Conservation (phyloP, 2,329 filamentous ascomycete species). For the Pseudogymnoascus sp. region DNA sequence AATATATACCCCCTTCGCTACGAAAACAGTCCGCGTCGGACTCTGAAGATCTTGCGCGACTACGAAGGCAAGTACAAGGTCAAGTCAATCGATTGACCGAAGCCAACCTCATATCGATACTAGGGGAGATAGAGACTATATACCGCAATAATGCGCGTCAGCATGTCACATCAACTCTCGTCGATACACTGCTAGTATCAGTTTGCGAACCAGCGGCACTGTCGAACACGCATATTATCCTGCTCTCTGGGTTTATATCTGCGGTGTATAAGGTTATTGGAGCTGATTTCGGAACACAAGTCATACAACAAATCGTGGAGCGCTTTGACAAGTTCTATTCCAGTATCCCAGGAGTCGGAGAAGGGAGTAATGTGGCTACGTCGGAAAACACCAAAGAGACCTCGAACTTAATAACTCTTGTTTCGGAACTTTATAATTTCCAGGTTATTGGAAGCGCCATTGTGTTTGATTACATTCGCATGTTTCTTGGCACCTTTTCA, state of each 20-base stretch:
- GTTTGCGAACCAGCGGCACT: constrained; percentile 70
- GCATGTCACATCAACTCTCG: constrained; percentile 72
- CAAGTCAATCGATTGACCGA: constrained; percentile 89
- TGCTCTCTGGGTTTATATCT: constrained; percentile 82
- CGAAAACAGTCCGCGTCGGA: constrained; percentile 55
- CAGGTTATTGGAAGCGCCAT: constrained; percentile 75
- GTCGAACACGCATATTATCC: constrained; percentile 81
- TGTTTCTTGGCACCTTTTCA: constrained; percentile 64
- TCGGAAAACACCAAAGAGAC: constrained; percentile 46
- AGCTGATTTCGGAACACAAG: constrained; percentile 79
- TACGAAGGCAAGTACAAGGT: constrained; percentile 77
- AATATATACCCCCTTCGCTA: constrained; percentile 86
- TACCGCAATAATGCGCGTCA: constrained; percentile 82
- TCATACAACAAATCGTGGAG: constrained; percentile 69
- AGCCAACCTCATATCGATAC: constrained; percentile 75
- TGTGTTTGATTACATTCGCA: constrained; percentile 82
- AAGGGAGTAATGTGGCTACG: constrained; percentile 21
- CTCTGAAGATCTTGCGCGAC: constrained; percentile 55
- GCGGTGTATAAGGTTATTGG: constrained; percentile 82
- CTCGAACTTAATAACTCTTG: constrained; percentile 70
- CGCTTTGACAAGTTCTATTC: constrained; percentile 62
- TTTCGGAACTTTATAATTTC: constrained; percentile 87
- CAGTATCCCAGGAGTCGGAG: constrained; percentile 27
- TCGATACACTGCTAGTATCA: constrained; percentile 69
- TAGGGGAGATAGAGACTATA: constrained; percentile 71